A percentile compares a stretch with the other conserved stretches of the same genome.
Evolutionary conservation across 139 green algal genomes (phyloP).

Genomic region (Auxenochlorella pyrenoidosa): DNA sequence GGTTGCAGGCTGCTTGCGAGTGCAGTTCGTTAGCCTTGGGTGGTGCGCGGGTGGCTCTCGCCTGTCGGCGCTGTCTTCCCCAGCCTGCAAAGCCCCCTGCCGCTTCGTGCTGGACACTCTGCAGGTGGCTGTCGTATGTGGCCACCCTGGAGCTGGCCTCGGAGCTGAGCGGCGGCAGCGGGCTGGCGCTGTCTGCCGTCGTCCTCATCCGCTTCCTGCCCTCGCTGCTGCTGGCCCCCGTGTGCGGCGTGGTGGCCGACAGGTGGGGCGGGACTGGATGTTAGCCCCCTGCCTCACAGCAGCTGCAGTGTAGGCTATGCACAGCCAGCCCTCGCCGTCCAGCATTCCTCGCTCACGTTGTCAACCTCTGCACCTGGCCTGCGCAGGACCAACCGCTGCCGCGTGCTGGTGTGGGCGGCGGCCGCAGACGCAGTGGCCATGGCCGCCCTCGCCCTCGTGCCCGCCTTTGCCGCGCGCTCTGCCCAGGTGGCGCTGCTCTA

Average conservation of each 20-base stretch:
- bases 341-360: background rate
- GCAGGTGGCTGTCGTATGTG: background rate
- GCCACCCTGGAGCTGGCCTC: constrained; percentile 43
- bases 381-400: constrained; percentile 49
- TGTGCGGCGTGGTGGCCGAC: constrained; percentile 61
- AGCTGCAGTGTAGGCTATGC: background rate
- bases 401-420: constrained; percentile 30
- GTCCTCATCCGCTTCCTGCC: constrained; percentile 57
- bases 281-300: background rate
- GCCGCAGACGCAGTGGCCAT: constrained; percentile 23
- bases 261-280: constrained; percentile 22
- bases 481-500: constrained; percentile 39
- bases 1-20: background rate
- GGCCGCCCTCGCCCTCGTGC: constrained; percentile 23
- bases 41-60: no score
- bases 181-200: constrained; percentile 42
- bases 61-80: background rate
- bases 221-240: constrained; percentile 52
- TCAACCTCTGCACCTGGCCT: background rate
- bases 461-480: background rate
- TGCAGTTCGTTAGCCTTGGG: no score
- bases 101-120: background rate
- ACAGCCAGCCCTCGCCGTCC: background rate
- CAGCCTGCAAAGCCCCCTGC: no score
- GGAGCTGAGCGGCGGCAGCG: constrained; percentile 38